phyloP scores from a whole-genome alignment of 768 basidiomycete genomes.

The Russula sp. region DNA sequence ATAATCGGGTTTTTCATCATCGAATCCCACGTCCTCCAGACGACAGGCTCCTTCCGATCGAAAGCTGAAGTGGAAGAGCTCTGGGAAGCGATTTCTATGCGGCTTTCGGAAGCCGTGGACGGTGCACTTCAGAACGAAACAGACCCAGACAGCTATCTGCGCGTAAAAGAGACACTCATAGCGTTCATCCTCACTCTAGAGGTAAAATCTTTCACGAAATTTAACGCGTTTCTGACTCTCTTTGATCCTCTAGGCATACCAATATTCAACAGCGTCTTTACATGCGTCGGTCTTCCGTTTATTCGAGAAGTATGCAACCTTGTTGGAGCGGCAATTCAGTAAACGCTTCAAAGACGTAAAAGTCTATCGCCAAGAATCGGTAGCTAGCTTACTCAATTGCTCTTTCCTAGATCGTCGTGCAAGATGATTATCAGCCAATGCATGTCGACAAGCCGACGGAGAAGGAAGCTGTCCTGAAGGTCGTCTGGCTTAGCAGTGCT shows the following conservation, averaged over 20 bases:
- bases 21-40: conserved; percentile 86
- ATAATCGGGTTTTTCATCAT: conserved; percentile 98
- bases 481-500: conserved; percentile 73
- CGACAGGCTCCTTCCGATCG: conserved; percentile 85
- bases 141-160: conserved; percentile 76
- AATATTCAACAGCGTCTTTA: conserved; percentile 77
- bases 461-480: conserved; percentile 65
- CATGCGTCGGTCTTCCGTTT: conserved; percentile 81
- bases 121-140: conserved; percentile 64
- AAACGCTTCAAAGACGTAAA: conserved; percentile 74
- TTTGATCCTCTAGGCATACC: conserved; percentile 51
- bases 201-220: conserved; percentile 38
- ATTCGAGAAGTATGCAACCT: conserved; percentile 82
- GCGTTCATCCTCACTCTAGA: conserved; percentile 90
- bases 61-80: conserved; percentile 89
- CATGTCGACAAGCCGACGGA: conserved; percentile 55
- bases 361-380: not conserved
- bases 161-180: conserved; percentile 76
- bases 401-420: conserved; percentile 57
- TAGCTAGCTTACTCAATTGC: not conserved
- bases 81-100: conserved; percentile 80
- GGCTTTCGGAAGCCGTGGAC: conserved; percentile 69
- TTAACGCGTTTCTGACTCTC: not conserved
- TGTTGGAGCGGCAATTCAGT: conserved; percentile 78
- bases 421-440: conserved; percentile 92